These are phyloP conservation scores for Nevesoporus exiguus DNA, from an alignment of 768 basidiomycete species.

Conservation along the genomic window DNA sequence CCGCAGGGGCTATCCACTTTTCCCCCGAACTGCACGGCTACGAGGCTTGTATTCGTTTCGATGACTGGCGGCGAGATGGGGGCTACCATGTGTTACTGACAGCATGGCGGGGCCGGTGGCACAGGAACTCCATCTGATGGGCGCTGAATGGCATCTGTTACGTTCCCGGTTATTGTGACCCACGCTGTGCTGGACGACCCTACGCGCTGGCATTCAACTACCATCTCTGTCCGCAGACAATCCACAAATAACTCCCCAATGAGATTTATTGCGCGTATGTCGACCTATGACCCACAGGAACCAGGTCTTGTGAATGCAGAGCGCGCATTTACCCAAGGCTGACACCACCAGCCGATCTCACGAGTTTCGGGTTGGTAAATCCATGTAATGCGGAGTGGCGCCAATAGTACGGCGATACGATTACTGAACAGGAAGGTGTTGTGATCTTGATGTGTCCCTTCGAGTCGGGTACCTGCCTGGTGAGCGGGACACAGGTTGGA, in stretches of 20 bases:
- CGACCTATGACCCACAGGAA: neutral
- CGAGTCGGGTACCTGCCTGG: neutral
- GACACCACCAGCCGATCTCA: constrained; percentile 15
- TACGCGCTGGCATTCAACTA: neutral
- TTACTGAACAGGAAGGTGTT: constrained; percentile 2
- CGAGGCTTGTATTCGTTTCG: neutral
- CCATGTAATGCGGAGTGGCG: constrained; percentile 12
- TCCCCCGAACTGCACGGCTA: neutral
- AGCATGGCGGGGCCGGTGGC: constrained; percentile 15
- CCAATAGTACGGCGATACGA: constrained; percentile 22
- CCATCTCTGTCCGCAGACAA: neutral
- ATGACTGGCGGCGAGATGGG: constrained; percentile 6
- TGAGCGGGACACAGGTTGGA: constrained; percentile 8
- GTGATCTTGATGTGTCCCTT: neutral
- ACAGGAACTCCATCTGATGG: constrained; percentile 10
- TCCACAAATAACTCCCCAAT: neutral
- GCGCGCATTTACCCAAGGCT: neutral
- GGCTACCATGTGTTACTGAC: constrained; percentile 4
- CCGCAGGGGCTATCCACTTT: neutral
- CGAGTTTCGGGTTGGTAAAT: constrained; percentile 19
- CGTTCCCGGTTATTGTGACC: constrained; percentile 3
- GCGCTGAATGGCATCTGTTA: constrained; percentile 9
- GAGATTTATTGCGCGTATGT: neutral
- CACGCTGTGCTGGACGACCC: constrained; percentile 6
- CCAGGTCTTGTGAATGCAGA: neutral